Evolutionary conservation across 2,329 filamentous ascomycete species (phyloP), one percentile per base, ranked within the genome.

Genomic region (Hypoxylon rubiginosum): DNA sequence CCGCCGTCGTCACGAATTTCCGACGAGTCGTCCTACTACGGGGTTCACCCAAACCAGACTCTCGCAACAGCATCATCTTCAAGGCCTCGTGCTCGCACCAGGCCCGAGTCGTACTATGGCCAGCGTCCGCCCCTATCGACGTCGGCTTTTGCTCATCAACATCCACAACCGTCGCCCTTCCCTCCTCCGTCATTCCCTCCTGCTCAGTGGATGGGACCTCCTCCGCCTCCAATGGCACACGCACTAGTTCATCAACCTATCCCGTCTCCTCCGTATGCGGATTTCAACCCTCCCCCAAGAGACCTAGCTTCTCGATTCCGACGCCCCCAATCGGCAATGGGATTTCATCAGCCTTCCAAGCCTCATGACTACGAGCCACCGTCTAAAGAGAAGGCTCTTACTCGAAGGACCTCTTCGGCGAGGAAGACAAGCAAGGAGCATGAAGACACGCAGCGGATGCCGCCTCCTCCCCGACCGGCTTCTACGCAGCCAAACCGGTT

Each of bases 391-490:
- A 74, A 77, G 11, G 75, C 73, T 3, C 64, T 83, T 1, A 51
- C 76, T 4, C 79, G 84, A 26, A 82, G 82, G 21, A 68, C 80
- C n/a, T 86, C 85, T 34, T 77, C 77, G 15, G 46, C 46, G 11
- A 81, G 76, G 72, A 78, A 74, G 53, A 34, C 46, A 36, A 69
- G 73, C 67, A 82, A 80, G 58, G 73, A 78, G 7, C 79, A 83
- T 0, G 82, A 85, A 1, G 83, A 85, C 55, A 79, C 82, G 32
- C 76, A 72, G 53, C 77, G 79, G 30, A 85, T 86, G 84, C 85
- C 85, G 21, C 84, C 85, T 10, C 84, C 84, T 3, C 75, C 77
- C 9, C 77, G 83, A 13, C 82, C 80, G 8, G 73, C 72, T 52
- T 77, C 74, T 49, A 78, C 74, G 34, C 76, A 73, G 32, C 79